Evolutionary conservation across 352 stramenopile species (phyloP).

Genomic region (Thalassiosira ordinaria): DNA sequence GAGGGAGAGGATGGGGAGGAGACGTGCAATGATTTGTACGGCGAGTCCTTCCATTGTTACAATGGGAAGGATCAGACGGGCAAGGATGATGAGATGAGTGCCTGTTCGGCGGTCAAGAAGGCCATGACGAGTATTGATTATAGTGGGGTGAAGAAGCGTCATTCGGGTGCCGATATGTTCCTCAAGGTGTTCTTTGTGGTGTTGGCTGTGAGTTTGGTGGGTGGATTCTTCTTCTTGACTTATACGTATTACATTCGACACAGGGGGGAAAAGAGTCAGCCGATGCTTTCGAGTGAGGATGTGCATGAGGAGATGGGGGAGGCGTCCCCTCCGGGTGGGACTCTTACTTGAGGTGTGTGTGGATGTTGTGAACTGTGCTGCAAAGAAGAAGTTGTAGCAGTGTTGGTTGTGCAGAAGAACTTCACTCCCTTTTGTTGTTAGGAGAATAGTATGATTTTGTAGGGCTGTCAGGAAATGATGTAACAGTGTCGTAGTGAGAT

Average conservation of each 20-base stretch:
- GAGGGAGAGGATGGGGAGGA: conserved; percentile 13
- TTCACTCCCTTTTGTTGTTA: background rate
- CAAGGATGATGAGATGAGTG: conserved; percentile 27
- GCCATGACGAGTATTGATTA: conserved; percentile 37
- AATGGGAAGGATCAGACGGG: conserved; percentile 43
- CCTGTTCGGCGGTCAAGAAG: conserved; percentile 46
- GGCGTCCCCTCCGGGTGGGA: background rate
- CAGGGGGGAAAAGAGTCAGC: conserved; percentile 23
- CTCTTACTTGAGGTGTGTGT: background rate
- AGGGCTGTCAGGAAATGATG: background rate
- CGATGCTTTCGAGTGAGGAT: conserved; percentile 2
- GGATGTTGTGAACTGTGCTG: background rate
- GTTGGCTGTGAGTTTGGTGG: conserved; percentile 20
- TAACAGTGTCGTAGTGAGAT: background rate
- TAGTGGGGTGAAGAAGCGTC: conserved; percentile 32
- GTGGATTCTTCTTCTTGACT: conserved; percentile 34
- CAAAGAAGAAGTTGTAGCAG: background rate
- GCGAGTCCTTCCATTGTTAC: conserved; percentile 41
- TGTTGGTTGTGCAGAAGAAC: background rate
- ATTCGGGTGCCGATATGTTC: conserved; percentile 24
- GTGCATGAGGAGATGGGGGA: background rate
- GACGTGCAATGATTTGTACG: conserved; percentile 31
- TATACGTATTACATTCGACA: conserved; percentile 60
- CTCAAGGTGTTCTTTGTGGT: conserved; percentile 47
- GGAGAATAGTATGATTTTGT: background rate